phyloP scores from a whole-genome alignment of 208 protist species.

The Leishmania major region DNA sequence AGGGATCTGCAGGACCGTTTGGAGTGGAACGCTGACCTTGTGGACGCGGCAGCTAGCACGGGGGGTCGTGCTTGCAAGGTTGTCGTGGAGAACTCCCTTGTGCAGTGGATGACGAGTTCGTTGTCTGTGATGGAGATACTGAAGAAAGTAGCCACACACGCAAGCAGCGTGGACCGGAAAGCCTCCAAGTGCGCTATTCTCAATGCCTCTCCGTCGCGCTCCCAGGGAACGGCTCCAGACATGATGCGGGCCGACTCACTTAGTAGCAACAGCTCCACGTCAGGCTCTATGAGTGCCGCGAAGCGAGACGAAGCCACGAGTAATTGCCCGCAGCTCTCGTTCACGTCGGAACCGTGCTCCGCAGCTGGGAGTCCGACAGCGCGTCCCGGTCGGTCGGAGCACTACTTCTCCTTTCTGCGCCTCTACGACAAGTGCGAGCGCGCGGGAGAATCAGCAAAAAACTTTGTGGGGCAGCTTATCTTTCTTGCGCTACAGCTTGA shows the following conservation, averaged over 20 bases:
- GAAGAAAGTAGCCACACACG: conserved; percentile 68
- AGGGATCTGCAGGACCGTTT: conserved; percentile 79
- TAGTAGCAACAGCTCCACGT: conserved; percentile 29
- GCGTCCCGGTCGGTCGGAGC: conserved; percentile 49
- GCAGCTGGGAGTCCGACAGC: conserved; percentile 4
- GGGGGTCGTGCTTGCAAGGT: not conserved
- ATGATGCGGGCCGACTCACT: conserved; percentile 28
- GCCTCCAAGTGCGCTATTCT: conserved; percentile 83
- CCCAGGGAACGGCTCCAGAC: conserved; percentile 22
- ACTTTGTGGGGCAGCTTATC: conserved; percentile 71
- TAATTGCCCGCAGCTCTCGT: conserved; percentile 8
- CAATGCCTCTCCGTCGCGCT: conserved; percentile 67
- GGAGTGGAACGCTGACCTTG: conserved; percentile 50
- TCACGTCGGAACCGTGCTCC: conserved; percentile 10
- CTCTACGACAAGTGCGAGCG: conserved; percentile 84
- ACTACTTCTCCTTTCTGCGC: conserved; percentile 91
- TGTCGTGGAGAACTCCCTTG: conserved; percentile 12
- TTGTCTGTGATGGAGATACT: conserved; percentile 71
- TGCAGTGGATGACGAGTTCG: conserved; percentile 35
- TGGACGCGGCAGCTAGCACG: conserved; percentile 5
- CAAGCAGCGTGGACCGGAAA: conserved; percentile 82
- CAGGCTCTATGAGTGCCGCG: conserved; percentile 17
- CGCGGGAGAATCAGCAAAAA: conserved; percentile 39
- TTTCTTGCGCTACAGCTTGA: conserved; percentile 86
- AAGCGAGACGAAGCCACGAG: conserved; percentile 15